Evolutionary conservation across 306 rosid genomes (phyloP).

Genomic region (Citrullus mucosospermus): DNA sequence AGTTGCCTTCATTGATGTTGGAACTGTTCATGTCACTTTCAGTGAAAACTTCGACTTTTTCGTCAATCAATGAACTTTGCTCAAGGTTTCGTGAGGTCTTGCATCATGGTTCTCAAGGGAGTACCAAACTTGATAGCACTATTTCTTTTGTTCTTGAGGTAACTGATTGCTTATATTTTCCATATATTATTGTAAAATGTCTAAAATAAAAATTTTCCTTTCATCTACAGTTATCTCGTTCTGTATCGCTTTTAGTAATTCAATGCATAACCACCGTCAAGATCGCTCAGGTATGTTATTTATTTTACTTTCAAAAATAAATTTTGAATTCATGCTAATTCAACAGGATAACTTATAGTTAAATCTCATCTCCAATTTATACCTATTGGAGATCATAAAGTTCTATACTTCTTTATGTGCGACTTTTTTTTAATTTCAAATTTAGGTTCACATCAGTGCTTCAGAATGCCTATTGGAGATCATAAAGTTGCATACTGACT

Average conservation of each 20-base stretch:
- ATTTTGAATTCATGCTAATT: background rate
- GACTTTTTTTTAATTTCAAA: slow-evolving; percentile 3
- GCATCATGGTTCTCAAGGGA: slow-evolving; percentile 30
- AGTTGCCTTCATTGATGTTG: background rate
- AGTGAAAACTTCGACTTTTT: slow-evolving; percentile 73
- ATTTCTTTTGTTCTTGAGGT: slow-evolving; percentile 62
- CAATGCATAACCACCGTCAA: slow-evolving; percentile 66
- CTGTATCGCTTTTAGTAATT: slow-evolving; percentile 46
- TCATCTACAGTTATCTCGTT: slow-evolving; percentile 47
- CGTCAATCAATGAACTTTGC: slow-evolving; percentile 61
- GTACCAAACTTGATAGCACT: slow-evolving; percentile 19
- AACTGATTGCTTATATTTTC: slow-evolving; percentile 11
- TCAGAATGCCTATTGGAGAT: slow-evolving; percentile 71
- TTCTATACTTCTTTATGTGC: background rate
- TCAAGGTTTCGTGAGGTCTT: slow-evolving; percentile 38
- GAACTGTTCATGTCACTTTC: slow-evolving; percentile 10
- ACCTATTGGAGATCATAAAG: background rate
- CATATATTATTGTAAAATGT: background rate
- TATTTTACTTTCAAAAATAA: background rate
- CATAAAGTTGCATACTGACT: slow-evolving; percentile 24
- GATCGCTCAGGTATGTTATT: slow-evolving; percentile 68
- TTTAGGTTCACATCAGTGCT: slow-evolving; percentile 76
- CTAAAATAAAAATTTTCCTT: background rate
- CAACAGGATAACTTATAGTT: background rate
- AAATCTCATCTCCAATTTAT: background rate